Conservation (phyloP, 1,284 basidiomycete genomes). For the Tilletia indica region DNA sequence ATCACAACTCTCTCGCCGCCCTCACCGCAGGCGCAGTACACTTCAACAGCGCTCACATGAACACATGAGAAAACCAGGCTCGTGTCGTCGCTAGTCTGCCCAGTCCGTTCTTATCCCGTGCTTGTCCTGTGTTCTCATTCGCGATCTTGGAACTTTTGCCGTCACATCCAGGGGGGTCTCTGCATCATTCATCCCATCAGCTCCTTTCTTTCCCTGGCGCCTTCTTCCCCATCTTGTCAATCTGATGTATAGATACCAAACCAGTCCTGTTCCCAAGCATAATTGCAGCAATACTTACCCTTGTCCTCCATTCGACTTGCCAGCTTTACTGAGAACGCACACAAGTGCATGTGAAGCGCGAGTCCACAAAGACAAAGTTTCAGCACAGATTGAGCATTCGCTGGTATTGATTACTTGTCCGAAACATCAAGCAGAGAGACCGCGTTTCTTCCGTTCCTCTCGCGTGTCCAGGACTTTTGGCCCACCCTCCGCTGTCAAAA, state of each 20-base stretch:
- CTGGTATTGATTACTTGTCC: background rate
- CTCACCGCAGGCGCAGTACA: conserved; percentile 8
- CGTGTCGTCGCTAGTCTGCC: too few relatives aligned
- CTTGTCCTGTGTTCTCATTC: too few relatives aligned
- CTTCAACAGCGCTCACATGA: conserved; percentile 6
- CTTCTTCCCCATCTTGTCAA: too few relatives aligned
- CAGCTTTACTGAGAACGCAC: background rate
- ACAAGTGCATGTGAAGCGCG: background rate
- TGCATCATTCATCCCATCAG: too few relatives aligned
- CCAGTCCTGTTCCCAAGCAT: too few relatives aligned
- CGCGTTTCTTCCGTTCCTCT: conserved; percentile 25
- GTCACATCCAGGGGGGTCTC: too few relatives aligned
- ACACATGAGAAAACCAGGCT: background rate
- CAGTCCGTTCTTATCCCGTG: too few relatives aligned
- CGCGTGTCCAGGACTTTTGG: conserved; percentile 46
- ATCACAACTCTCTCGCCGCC: conserved; percentile 16
- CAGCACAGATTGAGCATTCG: background rate
- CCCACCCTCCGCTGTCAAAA: conserved; percentile 51
- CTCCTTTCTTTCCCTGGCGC: too few relatives aligned
- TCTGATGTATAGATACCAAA: too few relatives aligned
- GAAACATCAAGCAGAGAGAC: background rate
- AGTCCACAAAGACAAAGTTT: background rate
- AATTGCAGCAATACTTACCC: too few relatives aligned
- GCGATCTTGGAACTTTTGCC: too few relatives aligned
- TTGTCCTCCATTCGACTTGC: too few relatives aligned